Conservation (phyloP, 2,329 filamentous ascomycete species). For the Penicillium sp. region DNA sequence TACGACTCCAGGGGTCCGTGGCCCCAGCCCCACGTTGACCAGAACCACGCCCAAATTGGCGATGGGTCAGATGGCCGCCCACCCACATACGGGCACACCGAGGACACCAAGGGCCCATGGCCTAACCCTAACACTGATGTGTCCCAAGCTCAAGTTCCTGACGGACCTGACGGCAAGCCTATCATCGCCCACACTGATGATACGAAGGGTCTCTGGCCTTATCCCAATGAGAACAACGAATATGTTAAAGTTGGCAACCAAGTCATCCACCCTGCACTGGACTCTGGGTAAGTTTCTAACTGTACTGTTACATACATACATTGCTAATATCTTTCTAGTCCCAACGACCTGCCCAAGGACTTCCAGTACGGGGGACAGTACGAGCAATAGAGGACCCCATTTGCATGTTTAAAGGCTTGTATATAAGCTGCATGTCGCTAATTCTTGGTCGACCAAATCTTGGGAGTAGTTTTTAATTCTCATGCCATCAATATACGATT, state of each 20-base stretch:
- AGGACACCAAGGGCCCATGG: constrained; percentile 14
- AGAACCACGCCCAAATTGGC: constrained; percentile 12
- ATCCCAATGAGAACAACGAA: constrained; percentile 9
- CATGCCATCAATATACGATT: neutral
- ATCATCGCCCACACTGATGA: constrained; percentile 8
- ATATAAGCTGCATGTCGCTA: constrained; percentile 11
- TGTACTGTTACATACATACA: neutral
- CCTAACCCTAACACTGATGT: constrained; percentile 12
- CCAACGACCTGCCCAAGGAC: constrained; percentile 11
- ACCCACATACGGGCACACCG: neutral
- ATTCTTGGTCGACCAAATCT: neutral
- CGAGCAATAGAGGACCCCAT: neutral
- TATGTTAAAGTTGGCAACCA: constrained; percentile 10
- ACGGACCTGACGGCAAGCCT: constrained; percentile 9
- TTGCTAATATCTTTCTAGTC: constrained; percentile 3
- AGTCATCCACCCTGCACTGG: constrained; percentile 6
- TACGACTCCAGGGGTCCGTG: constrained; percentile 11
- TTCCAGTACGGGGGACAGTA: constrained; percentile 19
- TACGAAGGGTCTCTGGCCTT: constrained; percentile 12
- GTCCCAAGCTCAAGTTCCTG: constrained; percentile 11
- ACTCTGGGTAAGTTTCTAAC: constrained; percentile 11
- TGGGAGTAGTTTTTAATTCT: constrained; percentile 2
- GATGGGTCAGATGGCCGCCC: constrained; percentile 9
- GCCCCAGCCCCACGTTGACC: constrained; percentile 12
- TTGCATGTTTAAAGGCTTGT: constrained; percentile 11